Evolutionary conservation across 176 grass and related monocot genomes (phyloP), one percentile per base, ranked within the genome.

Genomic region (Hyparrhenia diplandra): DNA sequence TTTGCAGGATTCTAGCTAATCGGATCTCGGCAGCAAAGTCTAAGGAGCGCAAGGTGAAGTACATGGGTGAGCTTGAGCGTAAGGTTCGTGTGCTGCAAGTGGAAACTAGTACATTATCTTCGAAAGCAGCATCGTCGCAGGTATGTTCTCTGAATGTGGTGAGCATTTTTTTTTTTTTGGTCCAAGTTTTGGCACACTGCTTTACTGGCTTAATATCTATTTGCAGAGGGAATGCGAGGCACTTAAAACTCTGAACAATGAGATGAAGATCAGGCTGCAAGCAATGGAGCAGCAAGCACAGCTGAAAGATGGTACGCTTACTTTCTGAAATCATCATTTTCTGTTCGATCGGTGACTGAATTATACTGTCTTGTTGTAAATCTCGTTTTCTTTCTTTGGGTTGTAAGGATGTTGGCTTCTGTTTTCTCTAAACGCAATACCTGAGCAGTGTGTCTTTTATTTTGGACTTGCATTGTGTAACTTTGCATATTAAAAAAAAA

Each of bases 41-140:
- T 5, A 98, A 98, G 92, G 95, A 98, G 87, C 82, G 95, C 68
- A 98, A 93, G 86, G 43, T 77, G 77, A 91, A 65, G 8, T 91
- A 98, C 78, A 95, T 88, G 64, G 34, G 71, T 12, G 95, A 86
- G 79, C 87, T 98, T n/a, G 88, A 98, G 64, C 84, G 82, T 62
- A 98, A 89, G 65, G 84, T 95, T 74, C 88, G 85, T 73, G 88
- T 88, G 29, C 82, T 98, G 86, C 84, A 95, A 83, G 89, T 80
- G 18, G 90, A 95, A 79, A 69, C 84, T 43, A 79, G 60, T 27
- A 94, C 82, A 12, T 89, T 98, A n/a, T 82, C 84, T 35, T 85
- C 86, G 51, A 80, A 91, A 83, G 35, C 90, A 59, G 68, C 73
- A 9, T 68, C 81, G 60, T 28, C 78, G 29, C 88, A 91, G 88